Conservation (phyloP, 2,329 filamentous ascomycete species). For the Diaporthe citri region DNA sequence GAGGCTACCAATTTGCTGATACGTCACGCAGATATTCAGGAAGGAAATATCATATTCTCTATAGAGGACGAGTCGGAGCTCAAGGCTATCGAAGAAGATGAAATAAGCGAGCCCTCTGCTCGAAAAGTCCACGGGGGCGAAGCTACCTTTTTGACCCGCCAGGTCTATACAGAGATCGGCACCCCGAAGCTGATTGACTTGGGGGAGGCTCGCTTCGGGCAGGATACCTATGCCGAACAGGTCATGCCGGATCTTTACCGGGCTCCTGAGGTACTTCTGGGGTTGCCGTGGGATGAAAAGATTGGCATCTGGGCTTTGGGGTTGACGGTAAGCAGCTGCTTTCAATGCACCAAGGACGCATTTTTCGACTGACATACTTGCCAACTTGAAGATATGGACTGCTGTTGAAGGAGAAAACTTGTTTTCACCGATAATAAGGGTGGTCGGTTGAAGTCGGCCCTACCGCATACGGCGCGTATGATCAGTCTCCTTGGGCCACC, state of each 20-base stretch:
- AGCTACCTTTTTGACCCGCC: background rate
- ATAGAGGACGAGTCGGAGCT: background rate
- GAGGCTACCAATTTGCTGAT: background rate
- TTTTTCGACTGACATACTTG: background rate
- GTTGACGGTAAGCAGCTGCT: background rate
- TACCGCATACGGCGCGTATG: background rate
- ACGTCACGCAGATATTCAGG: background rate
- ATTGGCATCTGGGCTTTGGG: conserved; percentile 4
- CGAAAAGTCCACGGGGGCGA: background rate
- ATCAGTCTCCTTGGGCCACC: background rate
- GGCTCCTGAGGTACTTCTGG: background rate
- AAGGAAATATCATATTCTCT: conserved; percentile 8
- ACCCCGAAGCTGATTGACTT: background rate
- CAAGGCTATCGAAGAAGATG: background rate
- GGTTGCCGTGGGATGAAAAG: background rate
- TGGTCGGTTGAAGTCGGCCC: background rate
- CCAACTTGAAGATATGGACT: background rate
- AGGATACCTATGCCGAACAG: background rate
- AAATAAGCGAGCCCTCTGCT: background rate
- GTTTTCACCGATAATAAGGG: background rate
- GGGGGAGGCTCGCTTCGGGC: background rate
- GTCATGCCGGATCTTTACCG: conserved; percentile 5
- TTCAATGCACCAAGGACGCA: background rate
- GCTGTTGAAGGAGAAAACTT: conserved; percentile 2
- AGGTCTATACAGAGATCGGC: background rate